phyloP scores from a whole-genome alignment of 2,329 filamentous ascomycete species.

The Pseudocercospora vitis region DNA sequence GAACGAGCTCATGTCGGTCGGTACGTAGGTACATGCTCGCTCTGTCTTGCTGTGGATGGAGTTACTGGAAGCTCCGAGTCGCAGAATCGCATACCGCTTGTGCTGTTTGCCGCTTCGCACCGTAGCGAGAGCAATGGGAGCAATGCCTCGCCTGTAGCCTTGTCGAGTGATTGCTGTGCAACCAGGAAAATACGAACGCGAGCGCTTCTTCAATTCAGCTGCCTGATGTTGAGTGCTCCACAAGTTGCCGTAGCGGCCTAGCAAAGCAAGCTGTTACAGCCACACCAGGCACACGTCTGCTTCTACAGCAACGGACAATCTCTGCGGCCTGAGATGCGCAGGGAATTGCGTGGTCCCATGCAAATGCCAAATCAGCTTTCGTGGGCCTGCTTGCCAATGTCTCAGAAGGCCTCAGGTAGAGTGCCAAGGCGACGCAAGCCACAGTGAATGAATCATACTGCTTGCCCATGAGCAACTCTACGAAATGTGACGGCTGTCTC shows the following conservation, averaged over 20 bases:
- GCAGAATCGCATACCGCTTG: slow-evolving; percentile 2
- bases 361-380: slow-evolving; percentile 9
- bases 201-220: not conserved
- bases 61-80: slow-evolving; percentile 1
- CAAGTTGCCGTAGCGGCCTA: not conserved
- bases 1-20: not conserved
- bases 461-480: slow-evolving; percentile 14
- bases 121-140: not conserved
- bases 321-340: slow-evolving; percentile 15
- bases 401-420: slow-evolving; percentile 11
- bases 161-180: not conserved
- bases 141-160: slow-evolving; percentile 1
- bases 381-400: slow-evolving; percentile 4
- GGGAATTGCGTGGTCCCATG: not conserved
- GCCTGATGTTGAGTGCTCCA: not conserved
- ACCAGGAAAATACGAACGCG: slow-evolving; percentile 8
- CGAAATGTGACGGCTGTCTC: not conserved
- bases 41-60: not conserved
- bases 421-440: slow-evolving; percentile 3
- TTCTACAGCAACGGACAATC: slow-evolving; percentile 7
- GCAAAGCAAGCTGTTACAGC: not conserved
- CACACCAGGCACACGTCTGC: not conserved
- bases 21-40: slow-evolving; percentile 1
- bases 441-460: slow-evolving; percentile 10
- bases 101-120: too few species aligned